Percentiles rank a stretch among this genome's conserved stretches.
Evolutionary conservation across 2,329 filamentous ascomycete genomes (phyloP).

Genomic region (Elsinoe necatrix): DNA sequence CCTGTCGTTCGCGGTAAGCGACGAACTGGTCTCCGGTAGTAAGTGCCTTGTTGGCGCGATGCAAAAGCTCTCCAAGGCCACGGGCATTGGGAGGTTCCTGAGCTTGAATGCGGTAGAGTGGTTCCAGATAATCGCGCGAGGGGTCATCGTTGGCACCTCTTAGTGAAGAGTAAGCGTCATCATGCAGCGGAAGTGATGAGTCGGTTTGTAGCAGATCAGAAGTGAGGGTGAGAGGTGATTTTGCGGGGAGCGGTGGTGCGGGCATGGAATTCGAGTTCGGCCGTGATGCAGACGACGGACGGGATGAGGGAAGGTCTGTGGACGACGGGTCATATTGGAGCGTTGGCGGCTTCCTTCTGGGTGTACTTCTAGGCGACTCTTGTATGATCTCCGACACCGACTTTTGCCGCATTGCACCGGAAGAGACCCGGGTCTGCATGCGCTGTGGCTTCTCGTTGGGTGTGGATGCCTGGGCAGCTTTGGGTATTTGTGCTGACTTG

Average conservation of each 20-base stretch:
- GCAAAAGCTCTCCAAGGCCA: constrained; percentile 61
- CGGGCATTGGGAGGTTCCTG: constrained; percentile 49
- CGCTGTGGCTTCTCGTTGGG: constrained; percentile 32
- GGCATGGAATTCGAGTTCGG: constrained; percentile 16
- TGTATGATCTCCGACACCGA: constrained; percentile 65
- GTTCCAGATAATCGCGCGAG: constrained; percentile 52
- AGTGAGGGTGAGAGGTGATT: background rate
- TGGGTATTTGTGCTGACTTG: constrained; percentile 24
- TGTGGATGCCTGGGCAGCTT: constrained; percentile 19
- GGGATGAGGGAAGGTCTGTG: background rate
- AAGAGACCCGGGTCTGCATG: constrained; percentile 61
- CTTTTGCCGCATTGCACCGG: constrained; percentile 61
- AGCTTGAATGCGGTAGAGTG: constrained; percentile 50
- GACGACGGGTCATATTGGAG: background rate
- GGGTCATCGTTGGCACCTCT: constrained; percentile 41
- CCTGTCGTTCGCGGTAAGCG: constrained; percentile 75
- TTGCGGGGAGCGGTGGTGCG: constrained; percentile 1
- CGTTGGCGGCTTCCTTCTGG: constrained; percentile 47
- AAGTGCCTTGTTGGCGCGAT: constrained; percentile 79
- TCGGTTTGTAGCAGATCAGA: background rate
- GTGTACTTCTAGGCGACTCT: constrained; percentile 38
- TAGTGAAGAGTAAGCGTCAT: constrained; percentile 35
- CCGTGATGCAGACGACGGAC: constrained; percentile 15
- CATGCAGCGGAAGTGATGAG: background rate
- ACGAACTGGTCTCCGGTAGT: constrained; percentile 78